Conservation (phyloP, 352 stramenopile genomes). For the Globisporangium canariense region DNA sequence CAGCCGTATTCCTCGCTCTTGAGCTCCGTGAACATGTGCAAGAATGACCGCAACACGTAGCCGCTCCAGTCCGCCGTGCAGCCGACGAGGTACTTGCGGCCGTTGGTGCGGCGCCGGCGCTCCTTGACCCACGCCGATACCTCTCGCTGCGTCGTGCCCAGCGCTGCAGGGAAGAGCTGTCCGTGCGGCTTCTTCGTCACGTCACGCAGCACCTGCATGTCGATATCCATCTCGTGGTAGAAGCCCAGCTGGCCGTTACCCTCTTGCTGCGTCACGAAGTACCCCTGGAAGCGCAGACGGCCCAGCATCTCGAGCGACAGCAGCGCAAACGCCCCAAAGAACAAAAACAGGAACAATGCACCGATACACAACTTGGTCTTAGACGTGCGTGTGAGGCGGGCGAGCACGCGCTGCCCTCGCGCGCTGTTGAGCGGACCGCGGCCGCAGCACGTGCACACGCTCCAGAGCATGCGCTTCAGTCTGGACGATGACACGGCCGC, state of each 20-base stretch:
- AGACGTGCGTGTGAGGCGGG: constrained; percentile 2
- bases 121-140: constrained; percentile 62
- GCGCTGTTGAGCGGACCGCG: constrained; percentile 5
- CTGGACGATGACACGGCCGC: neutral
- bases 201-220: constrained; percentile 52
- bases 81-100: constrained; percentile 64
- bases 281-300: constrained; percentile 49
- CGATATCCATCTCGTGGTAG: constrained; percentile 79
- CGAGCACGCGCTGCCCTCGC: constrained; percentile 4
- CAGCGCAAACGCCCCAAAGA: constrained; percentile 26
- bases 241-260: constrained; percentile 62
- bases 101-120: constrained; percentile 62
- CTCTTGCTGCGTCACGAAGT: constrained; percentile 26
- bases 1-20: constrained; percentile 57
- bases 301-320: constrained; percentile 44
- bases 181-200: constrained; percentile 28
- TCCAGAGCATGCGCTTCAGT: neutral
- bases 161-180: constrained; percentile 39
- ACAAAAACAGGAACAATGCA: constrained; percentile 16
- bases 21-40: constrained; percentile 66
- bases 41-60: constrained; percentile 63
- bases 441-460: constrained; percentile 3
- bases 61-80: constrained; percentile 58
- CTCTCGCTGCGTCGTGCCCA: constrained; percentile 37
- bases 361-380: neutral